Conservation (phyloP, 345 rosid species). For the Eucalyptus viminalis region DNA sequence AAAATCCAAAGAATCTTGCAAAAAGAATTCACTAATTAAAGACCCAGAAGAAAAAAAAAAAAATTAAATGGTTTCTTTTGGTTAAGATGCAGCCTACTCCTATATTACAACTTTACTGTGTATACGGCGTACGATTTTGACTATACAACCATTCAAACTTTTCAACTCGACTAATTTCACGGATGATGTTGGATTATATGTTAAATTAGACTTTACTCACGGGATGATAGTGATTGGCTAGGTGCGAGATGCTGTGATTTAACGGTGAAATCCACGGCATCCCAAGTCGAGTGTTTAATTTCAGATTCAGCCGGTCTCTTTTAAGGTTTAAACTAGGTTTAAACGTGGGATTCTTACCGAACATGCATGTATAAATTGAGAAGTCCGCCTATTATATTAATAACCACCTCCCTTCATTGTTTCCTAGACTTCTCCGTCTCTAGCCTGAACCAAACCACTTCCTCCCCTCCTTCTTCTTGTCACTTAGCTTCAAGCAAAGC, state of each 20-base stretch:
- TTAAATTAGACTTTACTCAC: background rate
- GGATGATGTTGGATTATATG: background rate
- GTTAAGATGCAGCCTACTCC: background rate
- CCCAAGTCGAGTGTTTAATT: background rate
- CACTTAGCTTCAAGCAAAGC: background rate
- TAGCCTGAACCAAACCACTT: background rate
- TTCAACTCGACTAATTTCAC: background rate
- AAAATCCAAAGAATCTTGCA: slow-evolving; percentile 10
- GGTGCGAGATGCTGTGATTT: background rate
- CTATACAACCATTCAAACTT: background rate
- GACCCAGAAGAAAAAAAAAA: background rate
- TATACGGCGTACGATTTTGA: background rate
- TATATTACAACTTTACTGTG: background rate
- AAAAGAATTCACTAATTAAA: background rate
- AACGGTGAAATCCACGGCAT: background rate
- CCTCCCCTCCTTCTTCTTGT: background rate
- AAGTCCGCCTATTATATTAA: background rate
- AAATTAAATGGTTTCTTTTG: background rate
- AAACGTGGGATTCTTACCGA: background rate
- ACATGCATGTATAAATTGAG: background rate
- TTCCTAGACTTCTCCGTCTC: background rate
- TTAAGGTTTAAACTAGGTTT: background rate
- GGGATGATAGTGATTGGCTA: background rate
- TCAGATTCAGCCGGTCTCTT: background rate
- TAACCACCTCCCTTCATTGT: background rate